Percentiles rank a stretch among this genome's conserved stretches.
Conservation (phyloP, 352 stramenopile genomes). For the Globisporangium megalacanthum region DNA sequence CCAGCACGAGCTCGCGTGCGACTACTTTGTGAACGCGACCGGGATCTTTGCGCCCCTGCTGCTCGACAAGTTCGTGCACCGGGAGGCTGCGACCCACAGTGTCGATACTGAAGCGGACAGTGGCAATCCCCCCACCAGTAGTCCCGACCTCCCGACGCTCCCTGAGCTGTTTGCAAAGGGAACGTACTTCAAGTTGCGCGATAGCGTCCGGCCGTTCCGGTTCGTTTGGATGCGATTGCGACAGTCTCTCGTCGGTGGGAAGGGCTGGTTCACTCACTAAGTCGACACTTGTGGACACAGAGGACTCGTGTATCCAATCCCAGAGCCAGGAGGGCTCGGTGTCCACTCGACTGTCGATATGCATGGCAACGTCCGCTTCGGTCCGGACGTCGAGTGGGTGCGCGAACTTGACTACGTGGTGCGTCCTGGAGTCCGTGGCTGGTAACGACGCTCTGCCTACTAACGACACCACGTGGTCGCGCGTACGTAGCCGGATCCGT, state of each 20-base stretch:
- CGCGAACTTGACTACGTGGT: slow-evolving; percentile 83
- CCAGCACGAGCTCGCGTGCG: slow-evolving; percentile 72
- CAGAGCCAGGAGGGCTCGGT: slow-evolving; percentile 91
- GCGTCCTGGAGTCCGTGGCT: neutral
- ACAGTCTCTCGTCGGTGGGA: neutral
- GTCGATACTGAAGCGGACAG: neutral
- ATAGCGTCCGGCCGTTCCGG: slow-evolving; percentile 51
- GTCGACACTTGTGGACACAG: slow-evolving; percentile 16
- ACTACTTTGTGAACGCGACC: slow-evolving; percentile 91
- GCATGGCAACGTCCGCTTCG: slow-evolving; percentile 91
- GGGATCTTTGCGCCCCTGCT: slow-evolving; percentile 76
- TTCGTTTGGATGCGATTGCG: slow-evolving; percentile 9
- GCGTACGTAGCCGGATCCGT: slow-evolving; percentile 31
- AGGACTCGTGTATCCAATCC: slow-evolving; percentile 95
- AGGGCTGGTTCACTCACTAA: neutral
- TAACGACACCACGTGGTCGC: too few species aligned
- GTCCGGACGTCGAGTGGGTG: slow-evolving; percentile 96
- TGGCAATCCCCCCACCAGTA: neutral
- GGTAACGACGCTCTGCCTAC: neutral
- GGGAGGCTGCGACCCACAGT: neutral
- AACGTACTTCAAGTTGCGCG: slow-evolving; percentile 92
- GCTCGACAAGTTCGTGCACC: slow-evolving; percentile 21
- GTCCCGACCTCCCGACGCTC: slow-evolving; percentile 21
- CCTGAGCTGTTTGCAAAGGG: slow-evolving; percentile 90
- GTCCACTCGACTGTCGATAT: slow-evolving; percentile 95